Evolutionary conservation across 2,329 filamentous ascomycete species (phyloP).

Genomic region (Pseudocercospora fuligena): DNA sequence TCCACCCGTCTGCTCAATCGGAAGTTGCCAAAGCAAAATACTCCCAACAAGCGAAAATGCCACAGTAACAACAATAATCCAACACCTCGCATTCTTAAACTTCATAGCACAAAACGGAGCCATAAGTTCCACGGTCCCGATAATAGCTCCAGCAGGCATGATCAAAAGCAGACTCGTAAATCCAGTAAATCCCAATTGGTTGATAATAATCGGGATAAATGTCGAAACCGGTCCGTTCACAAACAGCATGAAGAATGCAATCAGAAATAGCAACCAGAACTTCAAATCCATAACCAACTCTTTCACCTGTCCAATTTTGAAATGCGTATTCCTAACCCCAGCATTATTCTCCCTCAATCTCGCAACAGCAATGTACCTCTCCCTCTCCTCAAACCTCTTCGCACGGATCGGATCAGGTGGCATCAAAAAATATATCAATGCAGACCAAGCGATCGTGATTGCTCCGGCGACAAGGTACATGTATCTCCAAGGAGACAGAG

Average conservation of each 20-base stretch:
- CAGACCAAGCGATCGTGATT: conserved; percentile 49
- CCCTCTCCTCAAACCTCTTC: conserved; percentile 46
- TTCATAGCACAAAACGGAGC: conserved; percentile 49
- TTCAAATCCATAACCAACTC: conserved; percentile 43
- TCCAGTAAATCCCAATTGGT: conserved; percentile 50
- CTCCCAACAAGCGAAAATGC: conserved; percentile 49
- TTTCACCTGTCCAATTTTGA: conserved; percentile 50
- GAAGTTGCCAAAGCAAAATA: conserved; percentile 52
- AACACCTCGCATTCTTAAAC: conserved; percentile 43
- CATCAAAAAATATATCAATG: conserved; percentile 46
- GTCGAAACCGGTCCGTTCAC: conserved; percentile 53
- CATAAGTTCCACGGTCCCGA: conserved; percentile 47
- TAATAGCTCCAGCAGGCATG: conserved; percentile 48
- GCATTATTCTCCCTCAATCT: conserved; percentile 37
- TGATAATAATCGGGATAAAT: conserved; percentile 53
- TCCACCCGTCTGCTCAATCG: conserved; percentile 48
- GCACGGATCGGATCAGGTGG: conserved; percentile 50
- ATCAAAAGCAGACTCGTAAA: conserved; percentile 51
- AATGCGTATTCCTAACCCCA: conserved; percentile 48
- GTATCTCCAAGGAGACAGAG: conserved; percentile 45
- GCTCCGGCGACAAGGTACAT: conserved; percentile 46
- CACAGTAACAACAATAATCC: conserved; percentile 49
- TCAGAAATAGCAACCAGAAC: conserved; percentile 49
- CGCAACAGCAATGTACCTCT: conserved; percentile 38
- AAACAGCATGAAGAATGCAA: conserved; percentile 49